phyloP scores from a whole-genome alignment of 768 basidiomycete genomes.

The Boletus patriciae region DNA sequence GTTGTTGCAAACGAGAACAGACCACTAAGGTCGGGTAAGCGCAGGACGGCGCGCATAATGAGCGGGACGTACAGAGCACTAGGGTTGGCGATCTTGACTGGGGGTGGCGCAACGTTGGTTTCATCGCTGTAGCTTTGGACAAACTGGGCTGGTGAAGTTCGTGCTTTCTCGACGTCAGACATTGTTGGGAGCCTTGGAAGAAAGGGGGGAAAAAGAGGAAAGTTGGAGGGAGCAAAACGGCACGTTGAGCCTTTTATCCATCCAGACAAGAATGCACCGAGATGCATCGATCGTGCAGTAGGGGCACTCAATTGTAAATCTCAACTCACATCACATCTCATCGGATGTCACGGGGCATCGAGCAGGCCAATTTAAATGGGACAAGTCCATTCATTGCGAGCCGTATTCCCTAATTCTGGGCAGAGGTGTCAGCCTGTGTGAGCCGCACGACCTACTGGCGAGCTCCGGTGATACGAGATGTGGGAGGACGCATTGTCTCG shows the following conservation, averaged over 20 bases:
- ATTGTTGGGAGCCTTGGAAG: conserved; percentile 13
- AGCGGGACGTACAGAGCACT: conserved; percentile 30
- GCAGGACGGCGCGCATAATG: neutral
- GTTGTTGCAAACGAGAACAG: conserved; percentile 84
- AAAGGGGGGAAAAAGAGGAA: neutral
- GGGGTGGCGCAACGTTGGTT: conserved; percentile 26
- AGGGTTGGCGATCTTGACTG: conserved; percentile 56
- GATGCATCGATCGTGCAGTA: too few relatives aligned
- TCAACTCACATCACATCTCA: too few relatives aligned
- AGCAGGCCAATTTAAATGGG: too few relatives aligned
- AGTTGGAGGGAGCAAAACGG: neutral
- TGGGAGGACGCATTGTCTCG: too few relatives aligned
- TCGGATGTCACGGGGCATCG: too few relatives aligned
- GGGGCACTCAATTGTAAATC: too few relatives aligned
- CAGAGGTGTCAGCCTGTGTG: too few relatives aligned
- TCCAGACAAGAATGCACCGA: conserved; percentile 6
- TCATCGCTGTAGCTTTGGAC: conserved; percentile 12
- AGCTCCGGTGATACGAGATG: too few relatives aligned
- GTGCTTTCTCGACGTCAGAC: conserved; percentile 39
- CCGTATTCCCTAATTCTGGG: too few relatives aligned
- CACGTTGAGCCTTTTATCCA: conserved; percentile 18
- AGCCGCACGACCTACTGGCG: too few relatives aligned
- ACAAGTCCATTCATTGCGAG: too few relatives aligned
- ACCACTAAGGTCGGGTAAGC: conserved; percentile 47
- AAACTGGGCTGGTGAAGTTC: conserved; percentile 18